phyloP scores from a whole-genome alignment of 129 eudicot genomes.

The Erigeron canadensis region DNA sequence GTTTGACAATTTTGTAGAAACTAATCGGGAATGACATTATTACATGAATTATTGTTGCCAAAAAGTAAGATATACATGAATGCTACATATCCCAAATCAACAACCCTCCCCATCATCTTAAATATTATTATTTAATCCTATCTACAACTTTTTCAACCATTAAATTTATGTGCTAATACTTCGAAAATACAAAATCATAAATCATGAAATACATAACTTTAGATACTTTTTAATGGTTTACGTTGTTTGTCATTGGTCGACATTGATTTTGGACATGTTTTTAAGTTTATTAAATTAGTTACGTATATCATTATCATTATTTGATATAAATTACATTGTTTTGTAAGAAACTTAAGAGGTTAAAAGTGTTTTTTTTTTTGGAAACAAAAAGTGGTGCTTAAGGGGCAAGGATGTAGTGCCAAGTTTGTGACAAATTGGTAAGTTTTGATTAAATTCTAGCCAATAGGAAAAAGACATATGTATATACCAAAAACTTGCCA shows the following conservation, averaged over 20 bases:
- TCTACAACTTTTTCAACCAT: not conserved
- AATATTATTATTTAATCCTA: slow-evolving; percentile 13
- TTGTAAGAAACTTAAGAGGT: not conserved
- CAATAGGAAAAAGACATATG: too few species aligned
- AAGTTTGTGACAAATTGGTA: too few species aligned
- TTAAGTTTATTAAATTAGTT: too few species aligned
- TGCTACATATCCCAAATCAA: slow-evolving; percentile 29
- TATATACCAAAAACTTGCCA: too few species aligned
- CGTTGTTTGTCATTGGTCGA: not conserved
- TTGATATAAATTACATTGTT: not conserved
- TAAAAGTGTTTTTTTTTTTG: not conserved
- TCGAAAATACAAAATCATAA: not conserved
- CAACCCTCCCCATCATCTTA: slow-evolving; percentile 6
- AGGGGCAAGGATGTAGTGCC: too few species aligned
- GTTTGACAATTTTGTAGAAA: slow-evolving; percentile 23
- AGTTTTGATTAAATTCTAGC: too few species aligned
- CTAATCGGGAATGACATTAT: slow-evolving; percentile 30
- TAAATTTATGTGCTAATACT: not conserved
- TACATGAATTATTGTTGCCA: slow-evolving; percentile 40
- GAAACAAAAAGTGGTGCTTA: slow-evolving; percentile 10
- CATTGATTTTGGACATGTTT: not conserved
- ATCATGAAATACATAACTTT: too few species aligned
- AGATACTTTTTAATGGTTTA: not conserved
- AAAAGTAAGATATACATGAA: slow-evolving; percentile 35
- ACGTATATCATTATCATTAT: not conserved